These are phyloP conservation scores for Taphrina betulina DNA, from an alignment of 1,139 yeast species.

Conservation along the genomic window DNA sequence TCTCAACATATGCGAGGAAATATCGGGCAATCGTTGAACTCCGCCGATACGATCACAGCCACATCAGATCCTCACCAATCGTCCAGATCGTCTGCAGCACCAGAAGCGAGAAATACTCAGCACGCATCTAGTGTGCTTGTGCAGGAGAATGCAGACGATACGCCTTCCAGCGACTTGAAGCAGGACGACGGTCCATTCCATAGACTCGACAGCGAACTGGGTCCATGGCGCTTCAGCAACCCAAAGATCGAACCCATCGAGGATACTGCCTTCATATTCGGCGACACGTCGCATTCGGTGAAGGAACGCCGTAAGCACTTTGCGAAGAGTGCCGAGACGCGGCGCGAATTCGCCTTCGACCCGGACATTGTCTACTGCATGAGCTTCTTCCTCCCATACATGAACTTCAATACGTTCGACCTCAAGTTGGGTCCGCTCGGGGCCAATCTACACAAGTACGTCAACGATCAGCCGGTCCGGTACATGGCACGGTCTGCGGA, in stretches of 20 bases:
- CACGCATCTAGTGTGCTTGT: too few relatives aligned
- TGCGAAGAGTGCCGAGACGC: constrained; percentile 22
- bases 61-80: too few relatives aligned
- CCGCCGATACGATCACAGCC: too few relatives aligned
- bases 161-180: too few relatives aligned
- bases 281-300: constrained; percentile 29
- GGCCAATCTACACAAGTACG: constrained; percentile 38
- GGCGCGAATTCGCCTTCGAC: constrained; percentile 32
- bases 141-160: too few relatives aligned
- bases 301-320: constrained; percentile 34
- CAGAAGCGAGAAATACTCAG: too few relatives aligned
- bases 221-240: constrained; percentile 35
- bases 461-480: constrained; percentile 36
- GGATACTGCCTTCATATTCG: constrained; percentile 34
- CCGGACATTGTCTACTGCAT: constrained; percentile 35
- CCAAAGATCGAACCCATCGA: constrained; percentile 35
- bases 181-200: too few relatives aligned
- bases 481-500: constrained; percentile 33
- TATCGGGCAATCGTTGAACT: too few relatives aligned
- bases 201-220: constrained; percentile 26
- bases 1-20: too few relatives aligned
- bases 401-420: constrained; percentile 35
- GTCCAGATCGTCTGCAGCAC: too few relatives aligned
- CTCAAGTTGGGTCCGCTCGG: constrained; percentile 34
- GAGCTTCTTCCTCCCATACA: constrained; percentile 35